Base-by-base conservation (phyloP, 1,284 basidiomycete species). In the Austroboletus niveus region DNA sequence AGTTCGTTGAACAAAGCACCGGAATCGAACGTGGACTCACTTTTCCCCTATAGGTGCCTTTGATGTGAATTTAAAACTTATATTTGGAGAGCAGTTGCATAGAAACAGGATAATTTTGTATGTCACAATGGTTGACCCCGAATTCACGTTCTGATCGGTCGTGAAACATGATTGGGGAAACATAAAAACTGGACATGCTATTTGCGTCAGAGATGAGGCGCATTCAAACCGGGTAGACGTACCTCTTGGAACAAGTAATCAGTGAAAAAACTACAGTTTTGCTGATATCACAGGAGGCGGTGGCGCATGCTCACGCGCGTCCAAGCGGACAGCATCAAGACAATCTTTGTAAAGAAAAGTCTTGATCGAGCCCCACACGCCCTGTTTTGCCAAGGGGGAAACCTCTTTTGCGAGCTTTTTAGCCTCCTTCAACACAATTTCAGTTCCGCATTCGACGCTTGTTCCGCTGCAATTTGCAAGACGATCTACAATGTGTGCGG, bases 401-500 rank as follows among this genome's bases (percentile, higher is more conserved):
- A 84, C 71, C 40, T 69, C 66, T 35, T 78, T 75, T 7, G 81
- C 87, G 17, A 89, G 60, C 53, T 81, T 74, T 52, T 76, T 75
- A 0, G 85, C 87, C 51, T 81, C 80, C 15, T 72, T 72, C 20
- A 94, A 61, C 5, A 95, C 77, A 42, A 74, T 78, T 42, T 80
- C 75, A 0, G 84, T 83, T 20, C 64, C 65, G 3, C 56, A 53
- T 29, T 74, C 69, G 34, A 74, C 67, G 45, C 63, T 57, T 24
- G 64, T 58, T 12, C 60, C 64, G 38, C 72, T 72, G 8, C 75
- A 81, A 48, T 73, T 74, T 24, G 82, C 89, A 43, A 89, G 64
- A 54, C 80, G 75, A 65, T 97, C 94, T 22, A 97, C 72, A 10
- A 97, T 69, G 5, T 89, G 87, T 15, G 75, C 75, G 10, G 78